Evolutionary conservation across 2,329 filamentous ascomycete genomes (phyloP), one percentile per base, ranked within the genome.

Genomic region (Fusarium oligoseptatum): DNA sequence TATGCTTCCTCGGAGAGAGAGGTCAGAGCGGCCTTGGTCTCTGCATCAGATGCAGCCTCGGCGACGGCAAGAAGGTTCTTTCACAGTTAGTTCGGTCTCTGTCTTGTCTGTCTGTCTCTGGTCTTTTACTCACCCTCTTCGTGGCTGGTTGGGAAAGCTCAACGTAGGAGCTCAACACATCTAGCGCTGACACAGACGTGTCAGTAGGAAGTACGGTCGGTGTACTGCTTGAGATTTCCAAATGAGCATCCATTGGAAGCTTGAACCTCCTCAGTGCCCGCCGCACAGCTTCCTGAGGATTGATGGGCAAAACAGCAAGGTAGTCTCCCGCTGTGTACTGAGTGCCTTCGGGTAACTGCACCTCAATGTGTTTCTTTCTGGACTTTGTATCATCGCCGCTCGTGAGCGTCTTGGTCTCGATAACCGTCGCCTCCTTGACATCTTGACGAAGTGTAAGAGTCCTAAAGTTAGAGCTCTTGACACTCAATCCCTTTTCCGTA

Each of bases 101-200:
- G 3, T 8, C 22, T 9, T 7, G 14, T n/a, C 10, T n/a, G 15
- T 52, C 6, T 20, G 0, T 55, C 11, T n/a, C 36, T 17, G 8
- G 4, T 60, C 3, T 14, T n/a, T 20, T 7, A 29, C 56, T 41
- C 2, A 60, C 56, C 36, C 56, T 60, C 36, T 60, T 60, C 1
- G 56, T 60, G 6, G 36, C 56, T 1, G 56, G 56, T 11, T 60
- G 56, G 1, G 22, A 39, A 41, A 60, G 56, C 56, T 60, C 56
- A 12, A 60, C 56, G 22, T 60, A 60, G 3, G 56, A 60, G 22
- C 56, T 60, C 56, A 60, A 10, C 20, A 60, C 36, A 60, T 60
- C 56, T 1, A 39, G 15, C 2, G 56, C 56, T 29, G 56, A 60
- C 4, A 60, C 56, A 41, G 56, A 60, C 11, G 56, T 60, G 15